A percentile compares a stretch with the other conserved stretches of the same genome.
These are phyloP conservation scores for Puccinia coronata DNA, from an alignment of 1,284 basidiomycete genomes.

Conservation along the genomic window DNA sequence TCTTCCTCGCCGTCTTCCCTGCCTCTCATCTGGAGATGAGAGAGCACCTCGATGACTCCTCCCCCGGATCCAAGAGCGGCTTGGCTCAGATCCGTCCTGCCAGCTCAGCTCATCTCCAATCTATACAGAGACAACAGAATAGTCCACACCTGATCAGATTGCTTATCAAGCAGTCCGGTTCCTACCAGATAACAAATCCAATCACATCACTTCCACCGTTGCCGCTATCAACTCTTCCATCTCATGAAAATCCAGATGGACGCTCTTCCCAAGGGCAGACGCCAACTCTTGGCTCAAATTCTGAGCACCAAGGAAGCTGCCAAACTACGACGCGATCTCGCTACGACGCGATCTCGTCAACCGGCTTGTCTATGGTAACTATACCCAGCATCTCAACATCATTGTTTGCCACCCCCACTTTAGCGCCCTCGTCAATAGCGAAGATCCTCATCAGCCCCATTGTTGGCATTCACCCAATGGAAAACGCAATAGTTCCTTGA, in stretches of 20 bases:
- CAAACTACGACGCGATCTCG: slow-evolving; percentile 72
- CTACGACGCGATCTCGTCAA: slow-evolving; percentile 91
- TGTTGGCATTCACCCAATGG: slow-evolving; percentile 24
- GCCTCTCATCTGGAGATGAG: slow-evolving; percentile 84
- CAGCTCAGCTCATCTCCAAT: slow-evolving; percentile 50
- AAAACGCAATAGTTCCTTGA: background rate
- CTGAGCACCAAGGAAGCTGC: slow-evolving; percentile 83
- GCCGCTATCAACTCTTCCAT: slow-evolving; percentile 87
- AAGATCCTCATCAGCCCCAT: background rate
- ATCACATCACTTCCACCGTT: slow-evolving; percentile 64
- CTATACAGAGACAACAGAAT: slow-evolving; percentile 27
- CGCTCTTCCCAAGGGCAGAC: slow-evolving; percentile 80
- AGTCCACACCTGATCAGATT: slow-evolving; percentile 6
- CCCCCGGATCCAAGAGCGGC: slow-evolving; percentile 75
- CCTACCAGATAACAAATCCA: slow-evolving; percentile 71
- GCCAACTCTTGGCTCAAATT: slow-evolving; percentile 82
- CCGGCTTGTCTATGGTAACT: slow-evolving; percentile 82
- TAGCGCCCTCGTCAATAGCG: slow-evolving; percentile 73
- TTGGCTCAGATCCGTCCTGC: slow-evolving; percentile 55
- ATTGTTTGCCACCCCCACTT: slow-evolving; percentile 89
- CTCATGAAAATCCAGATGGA: slow-evolving; percentile 86
- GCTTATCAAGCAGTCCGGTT: slow-evolving; percentile 54
- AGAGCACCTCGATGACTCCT: slow-evolving; percentile 83
- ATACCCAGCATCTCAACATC: slow-evolving; percentile 87
- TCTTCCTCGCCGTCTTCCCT: slow-evolving; percentile 94